These are phyloP conservation scores for Colletotrichum godetiae DNA, from an alignment of 2,329 filamentous ascomycete genomes.

Conservation along the genomic window DNA sequence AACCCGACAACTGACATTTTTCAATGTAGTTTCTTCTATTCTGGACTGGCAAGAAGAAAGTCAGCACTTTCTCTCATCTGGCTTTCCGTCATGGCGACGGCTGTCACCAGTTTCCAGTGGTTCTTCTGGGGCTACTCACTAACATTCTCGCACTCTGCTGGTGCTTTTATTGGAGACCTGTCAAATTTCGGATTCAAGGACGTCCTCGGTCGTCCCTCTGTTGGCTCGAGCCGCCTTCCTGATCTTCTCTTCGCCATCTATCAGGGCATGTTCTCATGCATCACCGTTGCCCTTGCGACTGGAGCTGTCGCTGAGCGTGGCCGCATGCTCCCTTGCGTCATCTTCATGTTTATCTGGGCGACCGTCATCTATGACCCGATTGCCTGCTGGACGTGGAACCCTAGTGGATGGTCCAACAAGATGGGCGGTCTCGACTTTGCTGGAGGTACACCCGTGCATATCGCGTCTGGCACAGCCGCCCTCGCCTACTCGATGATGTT, in stretches of 20 bases:
- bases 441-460: conserved; percentile 91
- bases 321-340: conserved; percentile 85
- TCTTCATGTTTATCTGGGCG: conserved; percentile 95
- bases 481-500: conserved; percentile 93
- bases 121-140: conserved; percentile 93
- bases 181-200: conserved; percentile 83
- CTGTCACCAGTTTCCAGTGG: conserved; percentile 90
- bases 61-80: conserved; percentile 90
- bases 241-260: conserved; percentile 89
- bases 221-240: conserved; percentile 78
- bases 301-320: conserved; percentile 89
- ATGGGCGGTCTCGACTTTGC: conserved; percentile 90
- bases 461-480: conserved; percentile 83
- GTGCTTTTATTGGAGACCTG: conserved; percentile 81
- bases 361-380: conserved; percentile 93
- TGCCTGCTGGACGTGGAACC: conserved; percentile 96
- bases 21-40: conserved; percentile 81
- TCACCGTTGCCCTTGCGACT: conserved; percentile 86
- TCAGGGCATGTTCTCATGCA: conserved; percentile 88
- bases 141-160: conserved; percentile 82
- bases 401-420: conserved; percentile 80
- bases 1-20: conserved; percentile 14
- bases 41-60: conserved; percentile 87
- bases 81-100: conserved; percentile 88
- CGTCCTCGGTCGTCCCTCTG: conserved; percentile 80